A percentile compares a stretch with the other conserved stretches of the same genome.
These are phyloP conservation scores for Arxiozyma slooffiae DNA, from an alignment of 1,139 yeast genomes.

Conservation along the genomic window DNA sequence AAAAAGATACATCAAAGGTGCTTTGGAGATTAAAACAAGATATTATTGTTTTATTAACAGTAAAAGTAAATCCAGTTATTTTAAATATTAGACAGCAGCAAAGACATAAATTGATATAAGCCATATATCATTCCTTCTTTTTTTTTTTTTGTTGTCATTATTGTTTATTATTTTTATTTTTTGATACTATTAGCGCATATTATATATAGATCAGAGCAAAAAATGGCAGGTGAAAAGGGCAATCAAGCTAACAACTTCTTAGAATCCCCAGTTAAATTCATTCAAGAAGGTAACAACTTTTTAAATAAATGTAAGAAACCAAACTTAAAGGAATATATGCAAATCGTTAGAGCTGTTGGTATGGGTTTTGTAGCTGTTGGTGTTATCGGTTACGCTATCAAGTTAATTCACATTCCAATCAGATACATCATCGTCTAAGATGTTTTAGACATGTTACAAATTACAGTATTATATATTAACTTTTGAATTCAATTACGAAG, in stretches of 20 bases:
- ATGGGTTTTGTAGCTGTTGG: conserved; percentile 97
- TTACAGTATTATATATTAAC: too few relatives aligned
- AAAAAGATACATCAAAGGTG: too few relatives aligned
- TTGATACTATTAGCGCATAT: neutral
- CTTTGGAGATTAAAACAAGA: neutral
- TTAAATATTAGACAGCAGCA: neutral
- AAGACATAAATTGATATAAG: neutral
- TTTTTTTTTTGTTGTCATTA: too few relatives aligned
- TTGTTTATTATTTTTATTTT: too few relatives aligned
- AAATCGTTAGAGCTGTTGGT: conserved; percentile 91
- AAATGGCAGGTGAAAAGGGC: conserved; percentile 25
- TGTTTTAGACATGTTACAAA: too few relatives aligned
- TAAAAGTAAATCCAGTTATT: too few relatives aligned
- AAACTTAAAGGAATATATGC: conserved; percentile 72
- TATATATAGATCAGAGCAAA: neutral
- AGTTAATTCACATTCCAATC: conserved; percentile 91
- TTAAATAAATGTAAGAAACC: conserved; percentile 91
- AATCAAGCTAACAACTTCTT: conserved; percentile 59
- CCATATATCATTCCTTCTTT: neutral
- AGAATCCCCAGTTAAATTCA: conserved; percentile 83
- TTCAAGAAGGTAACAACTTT: conserved; percentile 83
- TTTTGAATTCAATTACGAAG: neutral
- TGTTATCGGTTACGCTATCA: conserved; percentile 90
- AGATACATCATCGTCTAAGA: conserved; percentile 85
- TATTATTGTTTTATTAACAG: too few relatives aligned